phyloP scores from a whole-genome alignment of 345 rosid genomes.

The Crucihimalaya himalaica region DNA sequence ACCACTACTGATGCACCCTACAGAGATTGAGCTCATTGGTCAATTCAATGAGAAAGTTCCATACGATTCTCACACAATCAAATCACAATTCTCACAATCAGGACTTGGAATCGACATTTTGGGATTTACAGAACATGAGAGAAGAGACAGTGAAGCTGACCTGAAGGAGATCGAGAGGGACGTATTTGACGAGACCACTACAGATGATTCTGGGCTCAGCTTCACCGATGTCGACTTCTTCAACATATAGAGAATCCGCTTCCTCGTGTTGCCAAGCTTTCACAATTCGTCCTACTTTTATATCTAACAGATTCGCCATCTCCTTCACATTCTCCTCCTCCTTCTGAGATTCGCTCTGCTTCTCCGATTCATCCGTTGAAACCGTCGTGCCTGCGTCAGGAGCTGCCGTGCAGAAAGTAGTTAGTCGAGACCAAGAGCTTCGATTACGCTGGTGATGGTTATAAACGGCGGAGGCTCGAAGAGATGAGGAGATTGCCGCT shows the following conservation, averaged over 20 bases:
- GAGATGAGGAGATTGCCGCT: slow-evolving; percentile 29
- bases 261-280: slow-evolving; percentile 96
- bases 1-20: slow-evolving; percentile 79
- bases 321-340: slow-evolving; percentile 45
- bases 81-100: not conserved
- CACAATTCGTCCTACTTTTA: slow-evolving; percentile 75
- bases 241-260: slow-evolving; percentile 90
- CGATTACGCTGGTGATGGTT: slow-evolving; percentile 5
- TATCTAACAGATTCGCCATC: slow-evolving; percentile 70
- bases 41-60: not conserved
- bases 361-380: slow-evolving; percentile 30
- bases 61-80: not conserved
- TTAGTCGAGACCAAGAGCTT: slow-evolving; percentile 26
- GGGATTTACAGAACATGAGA: not conserved
- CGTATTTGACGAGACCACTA: slow-evolving; percentile 88
- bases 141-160: slow-evolving; percentile 32
- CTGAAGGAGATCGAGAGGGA: slow-evolving; percentile 69
- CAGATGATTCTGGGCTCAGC: slow-evolving; percentile 79
- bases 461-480: slow-evolving; percentile 11
- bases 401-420: slow-evolving; percentile 32
- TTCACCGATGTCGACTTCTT: slow-evolving; percentile 90
- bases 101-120: not conserved
- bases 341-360: slow-evolving; percentile 15
- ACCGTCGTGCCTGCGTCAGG: slow-evolving; percentile 22
- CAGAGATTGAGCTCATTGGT: not conserved